Evolutionary conservation across 306 rosid species (phyloP), one percentile per base, ranked within the genome.

Genomic region (Vigna radiata): DNA sequence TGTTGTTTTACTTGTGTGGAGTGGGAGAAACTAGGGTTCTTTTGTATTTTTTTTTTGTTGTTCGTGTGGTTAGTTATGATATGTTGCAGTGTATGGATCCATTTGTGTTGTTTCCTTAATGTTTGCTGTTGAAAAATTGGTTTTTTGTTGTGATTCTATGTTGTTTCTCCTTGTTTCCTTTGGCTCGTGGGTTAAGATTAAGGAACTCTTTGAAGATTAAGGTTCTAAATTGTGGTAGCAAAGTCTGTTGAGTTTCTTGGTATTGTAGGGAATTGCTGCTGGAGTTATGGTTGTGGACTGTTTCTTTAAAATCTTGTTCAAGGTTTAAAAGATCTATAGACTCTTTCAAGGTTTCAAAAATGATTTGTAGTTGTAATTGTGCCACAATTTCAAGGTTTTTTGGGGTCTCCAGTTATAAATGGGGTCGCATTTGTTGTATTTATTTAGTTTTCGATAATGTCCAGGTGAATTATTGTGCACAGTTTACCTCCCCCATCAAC

Each of bases 1-100:
- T 56, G 36, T 44, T 54, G 81, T 36, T 77, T 46, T 77, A 52
- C 19, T 39, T 77, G 73, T 39, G 18, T 63, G 59, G 17, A 18
- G 15, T 29, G 36, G 59, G 41, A 55, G 58, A 27, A 54, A 16
- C 1, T 5, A 33, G 29, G 52, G 60, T 4, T 68, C n/a, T 56
- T 21, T 11, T 2, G 3, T n/a, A n/a, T n/a, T 74, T 36, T 19
- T 25, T 60, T 15, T 74, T 36, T 19, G 5, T 23, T 43, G n/a
- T 47, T 80, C 14, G 0, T 29, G 47, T 44, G 75, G 48, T 58
- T 1, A 23, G 36, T 56, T 2, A 33, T 72, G 68, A 31, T 23
- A 37, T 59, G 33, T 70, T 50, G 81, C 14, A 18, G 33, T 70
- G 41, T 21, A 54, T 70, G 46, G 62, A 76, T 68, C 54, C 37